A percentile compares a stretch with the other conserved stretches of the same genome.
Conservation (phyloP, 495 filamentous ascomycete genomes). For the Astrocystis sublimbata region DNA sequence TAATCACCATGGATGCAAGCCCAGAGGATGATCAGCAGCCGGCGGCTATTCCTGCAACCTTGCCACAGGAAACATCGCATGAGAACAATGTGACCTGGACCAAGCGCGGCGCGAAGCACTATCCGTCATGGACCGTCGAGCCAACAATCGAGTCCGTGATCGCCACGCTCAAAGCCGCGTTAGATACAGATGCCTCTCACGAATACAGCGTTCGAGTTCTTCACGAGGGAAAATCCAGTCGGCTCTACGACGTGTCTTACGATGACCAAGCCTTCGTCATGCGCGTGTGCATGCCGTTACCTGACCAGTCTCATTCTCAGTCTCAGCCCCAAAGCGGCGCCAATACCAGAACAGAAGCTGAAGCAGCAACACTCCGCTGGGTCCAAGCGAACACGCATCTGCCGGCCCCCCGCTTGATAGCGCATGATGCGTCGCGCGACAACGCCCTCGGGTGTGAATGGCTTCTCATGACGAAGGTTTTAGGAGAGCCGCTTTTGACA, state of each 20-base stretch:
- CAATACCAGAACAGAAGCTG: conserved; percentile 51
- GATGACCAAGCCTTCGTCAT: conserved; percentile 39
- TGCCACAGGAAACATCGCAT: not conserved
- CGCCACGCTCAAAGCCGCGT: conserved; percentile 13
- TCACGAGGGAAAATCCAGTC: conserved; percentile 36
- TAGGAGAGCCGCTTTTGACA: conserved; percentile 43
- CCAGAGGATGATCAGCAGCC: not conserved
- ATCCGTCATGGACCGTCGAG: conserved; percentile 26
- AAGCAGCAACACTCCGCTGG: conserved; percentile 57
- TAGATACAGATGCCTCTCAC: conserved; percentile 13
- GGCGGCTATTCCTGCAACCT: not conserved
- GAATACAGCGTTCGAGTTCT: conserved; percentile 18
- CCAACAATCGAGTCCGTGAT: conserved; percentile 25
- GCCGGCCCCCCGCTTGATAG: conserved; percentile 52
- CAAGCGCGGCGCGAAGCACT: not conserved
- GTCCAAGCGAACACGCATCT: conserved; percentile 49
- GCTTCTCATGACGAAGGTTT: conserved; percentile 56
- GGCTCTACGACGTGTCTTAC: conserved; percentile 39
- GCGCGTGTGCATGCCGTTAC: conserved; percentile 57
- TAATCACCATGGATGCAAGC: not conserved
- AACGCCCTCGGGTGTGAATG: conserved; percentile 61
- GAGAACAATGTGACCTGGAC: conserved; percentile 26
- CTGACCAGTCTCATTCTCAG: too few relatives aligned
- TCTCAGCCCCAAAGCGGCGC: too few relatives aligned
- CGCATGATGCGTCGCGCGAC: conserved; percentile 45